Base-by-base conservation (phyloP, 306 rosid species). In the Bauhinia variegata region DNA sequence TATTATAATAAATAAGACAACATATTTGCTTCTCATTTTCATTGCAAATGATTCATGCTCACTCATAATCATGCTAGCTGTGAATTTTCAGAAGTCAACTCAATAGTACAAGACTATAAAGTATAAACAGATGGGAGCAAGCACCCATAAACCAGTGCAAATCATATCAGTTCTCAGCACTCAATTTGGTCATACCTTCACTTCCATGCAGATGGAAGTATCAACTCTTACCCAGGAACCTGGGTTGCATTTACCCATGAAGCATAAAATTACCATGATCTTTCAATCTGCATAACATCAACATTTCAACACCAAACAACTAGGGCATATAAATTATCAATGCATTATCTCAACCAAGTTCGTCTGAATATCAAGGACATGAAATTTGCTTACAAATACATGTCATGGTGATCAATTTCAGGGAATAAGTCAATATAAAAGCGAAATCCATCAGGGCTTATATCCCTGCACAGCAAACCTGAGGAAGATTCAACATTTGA, bases 401-500 rank as follows among this genome's bases (percentile, higher is more conserved):
- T 10, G 62, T 86, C 93, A 71, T 83, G 80, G 47, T 63, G 76
- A 72, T 77, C 71, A 38, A 90, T 73, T 68, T 93, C 97, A 4
- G 79, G 28, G 76, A 90, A 93, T 71, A 93, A 75, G 81, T 90
- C 88, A 38, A 83, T 41, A 63, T 84, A 93, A 80, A 88, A 93
- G 51, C 96, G 91, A 71, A 93, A 84, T 67, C 98, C 98, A 70
- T 93, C 96, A 2, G 96, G 89, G 69, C 98, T 89, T 63, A 88
- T 61, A 71, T 93, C 98, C 79, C 98, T 86, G 86, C 97, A 89
- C 12, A 93, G 75, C 34, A 88, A 71, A 65, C 98, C 98, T 89
- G 89, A 54, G 79, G 81, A 78, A 57, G 62, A 77, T 69, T 60
- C 48, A 59, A 61, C 4, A 31, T 60, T 57, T 38, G 69, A 47